Percentiles rank a stretch among this genome's conserved stretches.
Conservation (phyloP, 2,329 filamentous ascomycete species). For the Calonectria pseudoreteaudii region DNA sequence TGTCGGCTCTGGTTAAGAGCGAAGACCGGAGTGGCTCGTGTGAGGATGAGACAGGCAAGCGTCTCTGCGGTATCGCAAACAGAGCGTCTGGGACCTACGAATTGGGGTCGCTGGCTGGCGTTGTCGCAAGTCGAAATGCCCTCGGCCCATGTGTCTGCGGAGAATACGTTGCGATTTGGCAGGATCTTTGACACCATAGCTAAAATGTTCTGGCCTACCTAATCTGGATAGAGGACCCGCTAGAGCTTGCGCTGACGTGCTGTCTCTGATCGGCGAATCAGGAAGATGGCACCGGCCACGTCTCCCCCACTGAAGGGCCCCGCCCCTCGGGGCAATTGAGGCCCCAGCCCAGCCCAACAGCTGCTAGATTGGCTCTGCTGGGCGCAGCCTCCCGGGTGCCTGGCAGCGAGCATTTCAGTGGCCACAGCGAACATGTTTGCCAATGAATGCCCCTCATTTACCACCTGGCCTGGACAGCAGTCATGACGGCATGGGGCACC, state of each 20-base stretch:
- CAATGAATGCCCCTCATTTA: constrained; percentile 15
- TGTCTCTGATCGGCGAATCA: constrained; percentile 14
- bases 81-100: background rate
- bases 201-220: constrained; percentile 20
- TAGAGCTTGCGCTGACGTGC: constrained; percentile 24
- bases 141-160: constrained; percentile 17
- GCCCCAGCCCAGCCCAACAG: background rate
- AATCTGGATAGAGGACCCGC: constrained; percentile 14
- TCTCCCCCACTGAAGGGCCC: background rate
- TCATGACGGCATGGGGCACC: constrained; percentile 8
- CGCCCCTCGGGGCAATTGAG: background rate
- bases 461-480: background rate
- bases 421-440: background rate
- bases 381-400: background rate
- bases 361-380: constrained; percentile 1
- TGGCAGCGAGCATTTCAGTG: constrained; percentile 3
- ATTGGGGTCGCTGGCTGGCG: constrained; percentile 1
- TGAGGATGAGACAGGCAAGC: background rate
- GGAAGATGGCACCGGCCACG: constrained; percentile 7
- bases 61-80: background rate
- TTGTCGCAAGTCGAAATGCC: constrained; percentile 17
- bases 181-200: background rate
- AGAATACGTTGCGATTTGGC: constrained; percentile 14
- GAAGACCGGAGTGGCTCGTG: background rate
- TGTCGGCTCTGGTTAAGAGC: constrained; percentile 20